Evolutionary conservation across 164 flowering plant species (phyloP), one percentile per base, ranked within the genome.

Genomic region (Stephania yunnanensis): DNA sequence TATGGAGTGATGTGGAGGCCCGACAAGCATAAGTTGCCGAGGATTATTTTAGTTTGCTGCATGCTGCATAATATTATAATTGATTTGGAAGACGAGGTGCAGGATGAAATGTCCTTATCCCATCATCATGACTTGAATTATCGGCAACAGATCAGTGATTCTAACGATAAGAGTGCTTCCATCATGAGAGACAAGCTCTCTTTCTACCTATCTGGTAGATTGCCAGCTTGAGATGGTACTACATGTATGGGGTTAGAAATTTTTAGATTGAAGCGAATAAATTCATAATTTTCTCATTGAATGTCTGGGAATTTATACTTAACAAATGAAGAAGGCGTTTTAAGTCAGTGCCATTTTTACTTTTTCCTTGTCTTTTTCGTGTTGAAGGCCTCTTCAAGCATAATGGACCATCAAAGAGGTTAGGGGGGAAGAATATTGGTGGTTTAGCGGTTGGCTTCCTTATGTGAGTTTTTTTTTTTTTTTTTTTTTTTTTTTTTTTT

Each of bases 1-100:
- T 86, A 86, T 17, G 95, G 94, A 44, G 87, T 80, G 7, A 91
- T 94, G 98, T 94, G 97, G 97, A 87, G 95, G 74, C 98, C 98
- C 0, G 98, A 94, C 83, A 92, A 85, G 82, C 84, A 90, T 68
- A 89, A 80, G 78, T 80, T 95, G 69, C 97, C 98, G 2, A 90
- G 98, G 81, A 84, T 92, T 52, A 89, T 95, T 36, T 86, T 91
- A 6, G 98, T 89, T 3, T 92, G 97, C 82, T 94, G 98, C 83
- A 81, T 94, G 78, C 94, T 92, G n/a, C 97, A 94, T 78, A 94
- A 94, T 85, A 94, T 94, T 53, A 75, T 87, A n/a, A 88, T 95
- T 44, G 98, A 92, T 78, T 46, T 91, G 89, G 94, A 88, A 76
- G 97, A 89, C 72, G 93, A 88, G 45, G 89, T 76, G 8, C 84